Base-by-base conservation (phyloP, 768 basidiomycete species). In the Psilocybe tampanensis region DNA sequence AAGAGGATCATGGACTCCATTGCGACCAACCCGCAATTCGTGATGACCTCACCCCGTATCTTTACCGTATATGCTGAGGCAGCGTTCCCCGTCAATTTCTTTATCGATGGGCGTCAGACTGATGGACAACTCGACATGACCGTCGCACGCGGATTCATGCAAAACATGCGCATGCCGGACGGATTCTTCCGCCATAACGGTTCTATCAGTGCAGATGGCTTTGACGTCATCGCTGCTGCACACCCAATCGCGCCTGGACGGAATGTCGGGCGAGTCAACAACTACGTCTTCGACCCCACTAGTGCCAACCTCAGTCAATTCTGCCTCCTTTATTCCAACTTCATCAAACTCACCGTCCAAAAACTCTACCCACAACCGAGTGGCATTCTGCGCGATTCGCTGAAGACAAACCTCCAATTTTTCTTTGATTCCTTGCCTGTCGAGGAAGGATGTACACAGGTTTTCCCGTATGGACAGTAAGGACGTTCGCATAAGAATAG, bases 1-100 rank as follows among this genome's bases (percentile, higher is more conserved):
- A 56, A 66, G 18, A 61, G 68, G 17, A 66, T 69, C 43, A 61
- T 60, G 44, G 54, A 69, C 15, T 69, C 68, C 12, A 69, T 67
- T 22, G 65, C 66, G 2, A 67, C 66, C 18, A 69, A 69, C 49
- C 68, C 68, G 3, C 44, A 61, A 7, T 69, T 67, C 51, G 58
- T 63, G 8, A 58, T 67, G 19, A 44, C 66, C 22, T 63, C 67
- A 1, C 67, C 67, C 21, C 61, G 67, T 2, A 66, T 62, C 52
- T 66, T 62, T 51, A 66, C 65, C 17, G 67, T 60, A 6, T 68
- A 60, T 19, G 67, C 67, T 2, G 67, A 68, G 34, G 59, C 67
- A 17, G 54, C 58, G 3, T 66, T 68, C 55, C 67, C 67, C 15
- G 29, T 61, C 49, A 33, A 44, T 15, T 67, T 69, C 54, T 69